phyloP scores from a whole-genome alignment of 2,329 filamentous ascomycete genomes.

The Lomentospora prolificans region DNA sequence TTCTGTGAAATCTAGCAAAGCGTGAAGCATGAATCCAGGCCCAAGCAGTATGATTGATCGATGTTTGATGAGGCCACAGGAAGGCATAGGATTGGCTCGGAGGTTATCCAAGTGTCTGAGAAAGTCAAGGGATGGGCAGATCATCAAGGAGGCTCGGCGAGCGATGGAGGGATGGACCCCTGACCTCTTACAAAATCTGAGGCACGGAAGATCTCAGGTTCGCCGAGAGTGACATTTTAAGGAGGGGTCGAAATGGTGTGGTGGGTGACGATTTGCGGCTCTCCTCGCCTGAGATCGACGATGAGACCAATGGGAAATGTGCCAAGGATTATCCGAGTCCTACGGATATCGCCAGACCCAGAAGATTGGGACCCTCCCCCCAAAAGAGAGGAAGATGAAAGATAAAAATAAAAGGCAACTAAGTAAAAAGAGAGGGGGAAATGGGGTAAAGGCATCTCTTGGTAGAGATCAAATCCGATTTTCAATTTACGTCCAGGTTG shows the following conservation, averaged over 20 bases:
- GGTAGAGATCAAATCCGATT: no score
- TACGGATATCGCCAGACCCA: not conserved
- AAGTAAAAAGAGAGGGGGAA: no score
- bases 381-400: not conserved
- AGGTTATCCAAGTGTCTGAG: conserved; percentile 1
- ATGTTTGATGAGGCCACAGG: not conserved
- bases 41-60: conserved; percentile 1
- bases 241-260: not conserved
- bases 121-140: not conserved
- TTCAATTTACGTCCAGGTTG: no score
- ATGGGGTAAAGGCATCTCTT: no score
- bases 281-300: no score
- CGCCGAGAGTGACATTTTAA: not conserved
- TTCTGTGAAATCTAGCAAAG: no score
- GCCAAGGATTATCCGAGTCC: not conserved
- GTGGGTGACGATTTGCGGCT: no score
- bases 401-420: not conserved
- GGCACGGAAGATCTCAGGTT: conserved; percentile 9
- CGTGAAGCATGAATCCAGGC: conserved; percentile 5
- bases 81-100: conserved; percentile 2
- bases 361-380: not conserved
- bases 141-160: not conserved
- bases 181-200: conserved; percentile 9
- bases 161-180: conserved; percentile 1
- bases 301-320: not conserved